Conservation (phyloP, 495 filamentous ascomycete genomes). For the Podospora australis region DNA sequence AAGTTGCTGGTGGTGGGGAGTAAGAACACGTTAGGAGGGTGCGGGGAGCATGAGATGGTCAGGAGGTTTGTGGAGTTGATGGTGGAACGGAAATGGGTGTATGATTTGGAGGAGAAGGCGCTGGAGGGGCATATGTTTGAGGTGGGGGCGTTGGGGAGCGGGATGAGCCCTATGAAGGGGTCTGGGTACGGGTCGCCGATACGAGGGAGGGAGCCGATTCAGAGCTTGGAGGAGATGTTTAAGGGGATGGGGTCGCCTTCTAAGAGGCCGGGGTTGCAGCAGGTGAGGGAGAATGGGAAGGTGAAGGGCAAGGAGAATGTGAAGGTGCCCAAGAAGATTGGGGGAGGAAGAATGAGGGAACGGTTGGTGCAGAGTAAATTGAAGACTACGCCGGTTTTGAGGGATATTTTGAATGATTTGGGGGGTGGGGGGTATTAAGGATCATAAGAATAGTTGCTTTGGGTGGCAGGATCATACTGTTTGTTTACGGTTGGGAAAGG, state of each 20-base stretch:
- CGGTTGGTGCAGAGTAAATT: slow-evolving; percentile 33
- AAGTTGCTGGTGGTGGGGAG: slow-evolving; percentile 87
- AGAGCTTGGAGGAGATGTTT: neutral
- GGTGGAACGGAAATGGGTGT: slow-evolving; percentile 65
- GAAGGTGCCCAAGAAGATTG: slow-evolving; percentile 19
- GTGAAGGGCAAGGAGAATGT: slow-evolving; percentile 26
- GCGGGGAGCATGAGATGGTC: slow-evolving; percentile 64
- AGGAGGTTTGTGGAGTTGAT: slow-evolving; percentile 68
- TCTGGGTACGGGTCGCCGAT: neutral
- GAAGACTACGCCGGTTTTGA: slow-evolving; percentile 35
- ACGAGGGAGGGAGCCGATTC: neutral
- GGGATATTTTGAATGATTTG: slow-evolving; percentile 46
- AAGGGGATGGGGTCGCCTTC: slow-evolving; percentile 1
- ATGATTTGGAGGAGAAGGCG: slow-evolving; percentile 58
- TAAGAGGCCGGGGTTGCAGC: neutral
- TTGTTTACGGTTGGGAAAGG: too few species aligned
- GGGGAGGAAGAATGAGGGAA: slow-evolving; percentile 20
- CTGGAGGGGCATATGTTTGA: slow-evolving; percentile 62
- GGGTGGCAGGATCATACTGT: too few species aligned
- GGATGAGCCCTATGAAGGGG: slow-evolving; percentile 16
- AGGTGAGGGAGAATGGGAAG: slow-evolving; percentile 1
- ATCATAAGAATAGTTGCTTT: too few species aligned
- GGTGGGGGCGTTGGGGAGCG: slow-evolving; percentile 7
- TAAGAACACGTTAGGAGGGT: slow-evolving; percentile 59
- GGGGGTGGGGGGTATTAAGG: slow-evolving; percentile 31